A percentile compares a stretch with the other conserved stretches of the same genome.
These are phyloP conservation scores for Pistacia atlantica DNA, from an alignment of 345 rosid species.

Conservation along the genomic window DNA sequence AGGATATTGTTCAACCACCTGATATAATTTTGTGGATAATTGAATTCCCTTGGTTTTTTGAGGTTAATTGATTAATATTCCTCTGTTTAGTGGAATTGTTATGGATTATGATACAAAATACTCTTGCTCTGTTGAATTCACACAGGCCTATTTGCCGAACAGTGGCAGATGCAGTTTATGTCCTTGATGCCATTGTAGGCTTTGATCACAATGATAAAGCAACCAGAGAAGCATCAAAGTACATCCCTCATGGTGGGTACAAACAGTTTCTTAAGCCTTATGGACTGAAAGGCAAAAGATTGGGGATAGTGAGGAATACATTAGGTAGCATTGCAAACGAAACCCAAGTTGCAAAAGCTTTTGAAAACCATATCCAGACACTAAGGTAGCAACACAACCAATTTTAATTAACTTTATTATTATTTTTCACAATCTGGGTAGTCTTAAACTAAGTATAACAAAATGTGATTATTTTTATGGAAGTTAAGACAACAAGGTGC, in stretches of 20 bases:
- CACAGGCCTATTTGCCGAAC: slow-evolving; percentile 54
- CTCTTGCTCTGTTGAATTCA: neutral
- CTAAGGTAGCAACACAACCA: no score
- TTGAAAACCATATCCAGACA: no score
- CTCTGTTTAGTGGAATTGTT: no score
- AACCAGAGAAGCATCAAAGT: slow-evolving; percentile 38
- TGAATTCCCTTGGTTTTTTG: no score
- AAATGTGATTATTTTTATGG: neutral
- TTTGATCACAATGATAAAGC: slow-evolving; percentile 40
- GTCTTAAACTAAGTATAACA: no score
- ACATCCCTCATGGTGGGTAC: slow-evolving; percentile 52
- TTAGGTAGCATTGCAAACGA: slow-evolving; percentile 20
- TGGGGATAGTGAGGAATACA: slow-evolving; percentile 50
- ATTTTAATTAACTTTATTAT: no score
- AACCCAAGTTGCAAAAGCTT: neutral
- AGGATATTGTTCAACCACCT: neutral
- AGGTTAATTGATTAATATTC: no score
- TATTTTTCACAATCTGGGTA: no score
- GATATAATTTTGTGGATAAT: no score
- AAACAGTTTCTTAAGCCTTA: slow-evolving; percentile 43
- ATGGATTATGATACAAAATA: neutral
- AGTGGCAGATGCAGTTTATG: slow-evolving; percentile 44
- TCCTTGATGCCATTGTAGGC: slow-evolving; percentile 52
- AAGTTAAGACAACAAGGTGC: slow-evolving; percentile 38
- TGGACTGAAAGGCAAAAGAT: slow-evolving; percentile 60